phyloP scores from a whole-genome alignment of 176 grass and related monocot genomes.

The Carex littledalei region DNA sequence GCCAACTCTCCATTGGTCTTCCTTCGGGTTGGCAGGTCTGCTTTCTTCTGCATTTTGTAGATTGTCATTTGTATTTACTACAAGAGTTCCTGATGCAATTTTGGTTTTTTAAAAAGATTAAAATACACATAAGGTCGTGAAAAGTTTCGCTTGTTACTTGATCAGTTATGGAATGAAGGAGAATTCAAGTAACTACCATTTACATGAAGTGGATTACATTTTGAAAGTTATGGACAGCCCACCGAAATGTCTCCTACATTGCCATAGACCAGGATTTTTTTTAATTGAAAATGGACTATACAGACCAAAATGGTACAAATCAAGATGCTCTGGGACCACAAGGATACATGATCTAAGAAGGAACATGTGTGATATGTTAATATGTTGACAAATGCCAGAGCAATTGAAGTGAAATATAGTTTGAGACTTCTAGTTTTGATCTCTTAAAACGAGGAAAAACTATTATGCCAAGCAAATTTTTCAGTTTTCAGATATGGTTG shows the following conservation, averaged over 20 bases:
- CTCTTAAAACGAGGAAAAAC: not conserved
- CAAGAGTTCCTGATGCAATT: not conserved
- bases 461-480: not conserved
- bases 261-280: not conserved
- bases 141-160: not conserved
- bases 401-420: not conserved
- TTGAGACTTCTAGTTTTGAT: not conserved
- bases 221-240: not conserved
- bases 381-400: not conserved
- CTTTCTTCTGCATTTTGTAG: constrained; percentile 4
- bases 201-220: not conserved
- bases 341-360: not conserved
- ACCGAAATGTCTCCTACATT: not conserved
- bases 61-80: not conserved
- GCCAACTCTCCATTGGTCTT: constrained; percentile 67
- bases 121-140: not conserved
- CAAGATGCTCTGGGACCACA: not conserved
- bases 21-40: constrained; percentile 83
- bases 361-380: not conserved
- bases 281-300: not conserved
- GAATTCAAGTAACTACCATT: not conserved
- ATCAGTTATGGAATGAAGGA: not conserved
- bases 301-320: not conserved
- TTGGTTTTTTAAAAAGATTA: not conserved
- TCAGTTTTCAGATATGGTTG: not conserved